Evolutionary conservation across 169 alveolate species (phyloP).

Genomic region (Hepatocystis sp.): DNA sequence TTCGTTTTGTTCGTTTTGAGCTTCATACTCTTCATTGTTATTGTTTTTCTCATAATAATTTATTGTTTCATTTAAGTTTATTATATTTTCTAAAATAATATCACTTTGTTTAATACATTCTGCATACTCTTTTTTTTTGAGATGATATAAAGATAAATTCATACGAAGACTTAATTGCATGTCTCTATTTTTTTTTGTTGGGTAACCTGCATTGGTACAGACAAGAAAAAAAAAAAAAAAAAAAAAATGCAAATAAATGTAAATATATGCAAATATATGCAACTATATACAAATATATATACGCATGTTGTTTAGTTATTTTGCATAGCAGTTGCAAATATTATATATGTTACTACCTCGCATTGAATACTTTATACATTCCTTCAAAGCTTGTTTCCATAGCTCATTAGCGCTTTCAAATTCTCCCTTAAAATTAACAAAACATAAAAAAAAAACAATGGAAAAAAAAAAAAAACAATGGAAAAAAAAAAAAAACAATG

Average conservation of each 20-base stretch:
- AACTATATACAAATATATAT: background rate
- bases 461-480: too few relatives aligned
- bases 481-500: too few relatives aligned
- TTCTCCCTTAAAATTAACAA: slow-evolving; percentile 61
- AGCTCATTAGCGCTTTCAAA: slow-evolving; percentile 52
- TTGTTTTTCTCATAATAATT: slow-evolving; percentile 6
- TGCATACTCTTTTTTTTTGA: slow-evolving; percentile 27
- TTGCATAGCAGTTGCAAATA: too few relatives aligned
- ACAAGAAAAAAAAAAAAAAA: background rate
- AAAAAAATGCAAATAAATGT: background rate
- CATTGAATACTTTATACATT: slow-evolving; percentile 68
- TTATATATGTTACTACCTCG: slow-evolving; percentile 62
- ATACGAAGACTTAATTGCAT: slow-evolving; percentile 54
- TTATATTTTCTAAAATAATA: slow-evolving; percentile 39
- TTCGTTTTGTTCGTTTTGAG: background rate
- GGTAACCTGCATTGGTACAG: slow-evolving; percentile 3
- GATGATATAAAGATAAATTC: slow-evolving; percentile 50
- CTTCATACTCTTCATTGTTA: background rate
- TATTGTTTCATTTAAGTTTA: slow-evolving; percentile 7
- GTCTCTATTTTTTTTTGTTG: slow-evolving; percentile 53
- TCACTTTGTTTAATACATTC: slow-evolving; percentile 69
- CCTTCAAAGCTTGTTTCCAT: slow-evolving; percentile 63
- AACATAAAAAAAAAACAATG: too few relatives aligned
- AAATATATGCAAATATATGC: background rate
- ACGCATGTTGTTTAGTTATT: too few relatives aligned